phyloP scores from a whole-genome alignment of 306 rosid genomes.

The Quercus agrifolia region DNA sequence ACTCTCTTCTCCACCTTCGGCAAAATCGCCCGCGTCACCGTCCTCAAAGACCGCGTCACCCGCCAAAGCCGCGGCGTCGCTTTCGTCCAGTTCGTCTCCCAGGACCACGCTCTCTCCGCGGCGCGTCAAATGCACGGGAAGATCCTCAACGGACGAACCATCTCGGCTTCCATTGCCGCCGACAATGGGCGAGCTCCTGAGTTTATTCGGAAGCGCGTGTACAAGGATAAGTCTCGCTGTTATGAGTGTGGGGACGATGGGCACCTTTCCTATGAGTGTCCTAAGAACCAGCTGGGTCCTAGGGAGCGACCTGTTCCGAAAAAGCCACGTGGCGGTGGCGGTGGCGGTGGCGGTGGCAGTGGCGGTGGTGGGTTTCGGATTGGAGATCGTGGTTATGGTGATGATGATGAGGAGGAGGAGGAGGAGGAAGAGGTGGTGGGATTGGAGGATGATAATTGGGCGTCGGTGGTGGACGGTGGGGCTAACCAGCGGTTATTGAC shows the following conservation, averaged over 20 bases:
- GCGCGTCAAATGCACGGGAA: conserved; percentile 53
- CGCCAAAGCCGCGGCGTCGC: conserved; percentile 87
- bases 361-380: too few species aligned
- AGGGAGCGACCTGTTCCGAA: conserved; percentile 61
- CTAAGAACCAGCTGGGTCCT: conserved; percentile 67
- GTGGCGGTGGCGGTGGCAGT: too few species aligned
- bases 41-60: conserved; percentile 78
- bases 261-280: conserved; percentile 82
- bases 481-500: conserved; percentile 39
- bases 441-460: conserved; percentile 68
- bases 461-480: conserved; percentile 68
- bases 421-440: conserved; percentile 28
- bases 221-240: conserved; percentile 68
- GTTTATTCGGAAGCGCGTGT: conserved; percentile 66
- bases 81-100: conserved; percentile 76
- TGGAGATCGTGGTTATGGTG: too few species aligned
- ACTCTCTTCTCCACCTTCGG: conserved; percentile 86
- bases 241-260: conserved; percentile 82
- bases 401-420: neutral
- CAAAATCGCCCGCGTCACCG: conserved; percentile 79
- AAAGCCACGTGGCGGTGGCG: conserved; percentile 15
- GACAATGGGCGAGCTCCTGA: conserved; percentile 89
- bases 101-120: conserved; percentile 56
- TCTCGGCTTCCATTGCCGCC: conserved; percentile 71
- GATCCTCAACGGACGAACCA: conserved; percentile 66